phyloP scores from a whole-genome alignment of 2,329 filamentous ascomycete genomes.

The Fusarium papillatum region DNA sequence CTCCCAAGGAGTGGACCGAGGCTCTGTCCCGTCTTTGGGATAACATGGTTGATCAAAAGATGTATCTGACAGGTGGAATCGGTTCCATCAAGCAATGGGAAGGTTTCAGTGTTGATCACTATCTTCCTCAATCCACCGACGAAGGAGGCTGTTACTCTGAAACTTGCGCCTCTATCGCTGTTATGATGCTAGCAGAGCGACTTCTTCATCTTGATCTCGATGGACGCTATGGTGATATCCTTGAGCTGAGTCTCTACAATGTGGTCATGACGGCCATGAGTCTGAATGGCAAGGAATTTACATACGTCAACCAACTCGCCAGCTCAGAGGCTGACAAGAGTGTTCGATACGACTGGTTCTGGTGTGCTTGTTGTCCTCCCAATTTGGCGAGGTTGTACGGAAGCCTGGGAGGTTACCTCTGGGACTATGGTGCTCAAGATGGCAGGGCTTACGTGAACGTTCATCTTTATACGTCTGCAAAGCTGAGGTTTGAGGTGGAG shows the following conservation, averaged over 20 bases:
- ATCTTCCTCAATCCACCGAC: slow-evolving; percentile 13
- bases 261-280: slow-evolving; percentile 70
- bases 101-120: slow-evolving; percentile 30
- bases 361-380: slow-evolving; percentile 71
- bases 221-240: slow-evolving; percentile 67
- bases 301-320: slow-evolving; percentile 72
- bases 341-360: slow-evolving; percentile 69
- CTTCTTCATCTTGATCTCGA: slow-evolving; percentile 67
- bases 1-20: slow-evolving; percentile 43
- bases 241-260: slow-evolving; percentile 74
- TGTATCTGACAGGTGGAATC: slow-evolving; percentile 74
- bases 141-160: slow-evolving; percentile 21
- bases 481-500: slow-evolving; percentile 54
- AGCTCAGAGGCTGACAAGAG: slow-evolving; percentile 65
- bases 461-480: slow-evolving; percentile 68
- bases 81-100: slow-evolving; percentile 57
- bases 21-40: slow-evolving; percentile 66
- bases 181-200: slow-evolving; percentile 72
- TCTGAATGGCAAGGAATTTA: slow-evolving; percentile 68
- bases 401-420: slow-evolving; percentile 69
- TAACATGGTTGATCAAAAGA: slow-evolving; percentile 72
- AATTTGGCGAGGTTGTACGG: slow-evolving; percentile 70
- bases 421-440: slow-evolving; percentile 54
- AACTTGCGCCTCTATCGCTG: slow-evolving; percentile 49
- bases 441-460: slow-evolving; percentile 60